These are phyloP conservation scores for Arctium minus DNA, from an alignment of 129 eudicot species.

Conservation along the genomic window DNA sequence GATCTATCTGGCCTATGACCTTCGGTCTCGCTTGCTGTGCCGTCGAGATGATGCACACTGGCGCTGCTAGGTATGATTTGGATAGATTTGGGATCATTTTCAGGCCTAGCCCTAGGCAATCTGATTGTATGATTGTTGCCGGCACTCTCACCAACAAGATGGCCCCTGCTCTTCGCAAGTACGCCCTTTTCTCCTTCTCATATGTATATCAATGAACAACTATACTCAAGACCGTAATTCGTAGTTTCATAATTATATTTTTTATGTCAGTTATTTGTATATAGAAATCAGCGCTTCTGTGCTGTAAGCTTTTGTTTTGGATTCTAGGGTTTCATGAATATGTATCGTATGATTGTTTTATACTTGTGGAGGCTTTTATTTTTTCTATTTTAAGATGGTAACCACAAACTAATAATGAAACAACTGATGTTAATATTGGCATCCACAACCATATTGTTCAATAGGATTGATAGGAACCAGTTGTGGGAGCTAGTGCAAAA, in stretches of 20 bases:
- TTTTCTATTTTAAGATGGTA: neutral
- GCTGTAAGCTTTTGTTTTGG: neutral
- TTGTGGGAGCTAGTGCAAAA: neutral
- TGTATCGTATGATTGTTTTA: neutral
- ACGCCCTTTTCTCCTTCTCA: slow-evolving; percentile 17
- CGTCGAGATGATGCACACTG: slow-evolving; percentile 99
- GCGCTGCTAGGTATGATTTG: slow-evolving; percentile 92
- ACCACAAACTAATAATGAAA: neutral
- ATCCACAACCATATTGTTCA: neutral
- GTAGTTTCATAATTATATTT: neutral
- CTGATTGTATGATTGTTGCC: slow-evolving; percentile 98
- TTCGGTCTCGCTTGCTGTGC: slow-evolving; percentile 97
- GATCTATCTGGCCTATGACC: slow-evolving; percentile 99
- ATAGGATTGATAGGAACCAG: neutral
- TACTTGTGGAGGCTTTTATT: neutral
- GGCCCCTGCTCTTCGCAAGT: slow-evolving; percentile 99
- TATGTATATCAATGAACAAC: neutral
- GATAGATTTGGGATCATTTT: slow-evolving; percentile 93
- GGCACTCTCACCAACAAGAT: slow-evolving; percentile 98
- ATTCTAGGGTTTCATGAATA: slow-evolving; percentile 4
- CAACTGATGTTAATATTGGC: neutral
- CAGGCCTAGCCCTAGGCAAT: slow-evolving; percentile 93
- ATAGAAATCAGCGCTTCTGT: neutral
- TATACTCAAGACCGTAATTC: neutral
- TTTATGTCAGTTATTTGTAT: neutral